Conservation (phyloP, 495 filamentous ascomycete species). For the Polyplosphaeria fusca region DNA sequence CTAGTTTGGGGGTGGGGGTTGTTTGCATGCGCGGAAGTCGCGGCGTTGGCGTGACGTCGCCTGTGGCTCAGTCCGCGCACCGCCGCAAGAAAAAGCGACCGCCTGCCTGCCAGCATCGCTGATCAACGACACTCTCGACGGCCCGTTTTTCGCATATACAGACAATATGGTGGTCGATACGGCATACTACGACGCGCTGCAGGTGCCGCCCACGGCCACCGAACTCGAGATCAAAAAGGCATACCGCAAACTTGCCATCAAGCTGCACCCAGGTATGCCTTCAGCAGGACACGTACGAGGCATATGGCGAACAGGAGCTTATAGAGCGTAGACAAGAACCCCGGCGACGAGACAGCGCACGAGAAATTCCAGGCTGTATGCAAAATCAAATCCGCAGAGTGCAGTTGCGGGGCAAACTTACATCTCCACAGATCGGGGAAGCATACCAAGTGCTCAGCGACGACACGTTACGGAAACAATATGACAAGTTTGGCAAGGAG, state of each 20-base stretch:
- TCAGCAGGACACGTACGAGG: too few relatives aligned
- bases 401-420: constrained; percentile 12
- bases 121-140: background rate
- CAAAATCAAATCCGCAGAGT: background rate
- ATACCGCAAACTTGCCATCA: constrained; percentile 93
- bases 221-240: constrained; percentile 99
- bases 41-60: constrained; percentile 11
- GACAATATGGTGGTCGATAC: constrained; percentile 43
- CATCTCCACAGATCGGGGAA: constrained; percentile 72
- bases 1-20: too few relatives aligned
- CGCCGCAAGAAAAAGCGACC: background rate
- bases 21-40: too few relatives aligned
- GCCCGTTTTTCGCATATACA: too few relatives aligned
- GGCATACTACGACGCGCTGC: constrained; percentile 75
- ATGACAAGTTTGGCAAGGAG: constrained; percentile 97
- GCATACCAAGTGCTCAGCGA: constrained; percentile 97
- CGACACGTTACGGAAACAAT: constrained; percentile 77
- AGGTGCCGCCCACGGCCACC: constrained; percentile 81
- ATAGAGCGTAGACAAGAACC: constrained; percentile 96
- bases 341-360: constrained; percentile 91
- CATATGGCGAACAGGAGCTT: too few relatives aligned
- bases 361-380: constrained; percentile 81
- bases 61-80: constrained; percentile 3
- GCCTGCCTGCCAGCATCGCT: constrained; percentile 8
- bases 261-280: constrained; percentile 63